Evolutionary conservation across 331 rosid species (phyloP).

Genomic region (Malus hybrid): DNA sequence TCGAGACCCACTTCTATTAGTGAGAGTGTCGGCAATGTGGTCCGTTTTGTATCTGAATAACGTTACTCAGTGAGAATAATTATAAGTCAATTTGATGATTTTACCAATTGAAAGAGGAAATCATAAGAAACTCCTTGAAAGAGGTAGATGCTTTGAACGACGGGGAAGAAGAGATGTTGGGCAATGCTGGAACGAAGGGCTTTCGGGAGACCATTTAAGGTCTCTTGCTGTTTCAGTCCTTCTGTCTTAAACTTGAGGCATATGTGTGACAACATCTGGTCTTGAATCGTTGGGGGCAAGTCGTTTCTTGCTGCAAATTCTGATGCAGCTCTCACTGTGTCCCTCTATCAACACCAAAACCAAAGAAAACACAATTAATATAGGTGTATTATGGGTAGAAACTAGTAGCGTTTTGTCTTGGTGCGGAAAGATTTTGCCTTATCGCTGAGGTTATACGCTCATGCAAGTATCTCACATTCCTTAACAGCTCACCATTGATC

Average conservation of each 20-base stretch:
- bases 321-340: slow-evolving; percentile 57
- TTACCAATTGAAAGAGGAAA: slow-evolving; percentile 71
- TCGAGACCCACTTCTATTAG: background rate
- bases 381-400: background rate
- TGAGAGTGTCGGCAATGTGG: background rate
- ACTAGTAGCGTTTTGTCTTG: background rate
- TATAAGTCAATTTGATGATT: background rate
- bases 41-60: background rate
- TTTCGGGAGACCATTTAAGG: slow-evolving; percentile 63
- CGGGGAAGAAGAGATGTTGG: slow-evolving; percentile 51
- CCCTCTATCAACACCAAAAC: slow-evolving; percentile 50
- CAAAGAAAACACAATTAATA: background rate
- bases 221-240: slow-evolving; percentile 75
- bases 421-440: background rate
- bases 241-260: slow-evolving; percentile 76
- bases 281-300: slow-evolving; percentile 53
- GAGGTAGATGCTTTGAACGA: slow-evolving; percentile 41
- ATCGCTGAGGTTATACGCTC: background rate
- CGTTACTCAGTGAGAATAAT: background rate
- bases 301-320: slow-evolving; percentile 72
- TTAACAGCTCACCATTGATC: background rate
- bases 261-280: slow-evolving; percentile 72
- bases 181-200: slow-evolving; percentile 83
- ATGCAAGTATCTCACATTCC: background rate
- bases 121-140: slow-evolving; percentile 71